Conservation (phyloP, 1,139 yeast genomes). For the Arxiozyma bovina region DNA sequence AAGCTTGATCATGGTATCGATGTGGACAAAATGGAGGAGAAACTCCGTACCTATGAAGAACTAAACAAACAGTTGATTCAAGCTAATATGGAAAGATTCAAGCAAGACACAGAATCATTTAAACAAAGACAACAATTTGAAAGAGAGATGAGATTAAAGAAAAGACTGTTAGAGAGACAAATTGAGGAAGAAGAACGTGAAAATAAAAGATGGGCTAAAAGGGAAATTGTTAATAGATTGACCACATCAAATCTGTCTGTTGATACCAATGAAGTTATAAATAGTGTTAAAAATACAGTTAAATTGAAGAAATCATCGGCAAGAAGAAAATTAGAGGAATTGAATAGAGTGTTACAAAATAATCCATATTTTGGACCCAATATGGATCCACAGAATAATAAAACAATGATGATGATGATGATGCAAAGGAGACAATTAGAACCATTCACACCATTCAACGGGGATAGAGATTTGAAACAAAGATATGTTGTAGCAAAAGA, state of each 20-base stretch:
- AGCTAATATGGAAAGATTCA: constrained; percentile 63
- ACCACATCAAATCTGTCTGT: constrained; percentile 24
- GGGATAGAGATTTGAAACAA: constrained; percentile 59
- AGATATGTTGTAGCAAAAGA: constrained; percentile 37
- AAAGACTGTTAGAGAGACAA: constrained; percentile 55
- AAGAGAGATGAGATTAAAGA: constrained; percentile 51
- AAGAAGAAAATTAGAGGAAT: constrained; percentile 56
- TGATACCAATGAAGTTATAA: constrained; percentile 43
- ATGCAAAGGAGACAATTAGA: constrained; percentile 16
- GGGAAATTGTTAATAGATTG: constrained; percentile 63
- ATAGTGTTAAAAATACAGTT: constrained; percentile 51
- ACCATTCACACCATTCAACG: constrained; percentile 92
- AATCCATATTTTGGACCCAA: constrained; percentile 28
- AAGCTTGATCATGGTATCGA: constrained; percentile 66
- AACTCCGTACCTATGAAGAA: constrained; percentile 61
- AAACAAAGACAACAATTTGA: constrained; percentile 44
- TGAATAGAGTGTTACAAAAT: constrained; percentile 38
- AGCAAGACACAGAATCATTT: constrained; percentile 55
- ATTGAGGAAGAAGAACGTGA: constrained; percentile 63
- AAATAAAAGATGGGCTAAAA: constrained; percentile 48
- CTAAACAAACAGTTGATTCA: constrained; percentile 68
- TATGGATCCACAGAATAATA: constrained; percentile 13
- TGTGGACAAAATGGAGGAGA: constrained; percentile 60
- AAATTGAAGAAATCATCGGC: constrained; percentile 53
- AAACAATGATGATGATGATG: constrained; percentile 7